phyloP scores from a whole-genome alignment of 345 rosid genomes.

The Pistacia integerrima region DNA sequence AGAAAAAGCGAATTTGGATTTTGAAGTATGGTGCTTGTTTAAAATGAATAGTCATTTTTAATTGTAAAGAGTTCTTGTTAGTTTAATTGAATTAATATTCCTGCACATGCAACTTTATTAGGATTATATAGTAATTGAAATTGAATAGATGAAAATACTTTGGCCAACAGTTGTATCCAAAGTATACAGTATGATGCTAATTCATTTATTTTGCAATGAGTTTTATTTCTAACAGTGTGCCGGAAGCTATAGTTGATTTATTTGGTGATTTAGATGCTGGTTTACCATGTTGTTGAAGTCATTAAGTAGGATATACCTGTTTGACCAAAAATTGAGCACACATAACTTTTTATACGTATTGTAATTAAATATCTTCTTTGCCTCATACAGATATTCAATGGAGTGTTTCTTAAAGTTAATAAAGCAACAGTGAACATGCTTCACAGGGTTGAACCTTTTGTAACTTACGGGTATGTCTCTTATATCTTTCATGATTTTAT shows the following conservation, averaged over 20 bases:
- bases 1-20: too few relatives aligned
- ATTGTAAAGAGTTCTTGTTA: too few relatives aligned
- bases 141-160: too few relatives aligned
- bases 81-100: too few relatives aligned
- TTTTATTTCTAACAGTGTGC: not conserved
- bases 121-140: too few relatives aligned
- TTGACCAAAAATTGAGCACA: not conserved
- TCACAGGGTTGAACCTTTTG: conserved; percentile 83
- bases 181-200: not conserved
- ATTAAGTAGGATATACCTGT: not conserved
- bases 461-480: conserved; percentile 68
- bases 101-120: too few relatives aligned
- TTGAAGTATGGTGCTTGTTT: too few relatives aligned
- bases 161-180: too few relatives aligned
- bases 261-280: not conserved
- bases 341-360: too few relatives aligned
- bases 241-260: not conserved
- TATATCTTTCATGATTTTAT: not conserved
- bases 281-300: not conserved
- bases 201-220: not conserved
- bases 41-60: too few relatives aligned
- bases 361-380: too few relatives aligned
- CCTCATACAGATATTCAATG: conserved; percentile 64
- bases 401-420: conserved; percentile 82
- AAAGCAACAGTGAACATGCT: conserved; percentile 73